Base-by-base conservation (phyloP, 352 stramenopile genomes). In the Phytophthora pinifolia region DNA sequence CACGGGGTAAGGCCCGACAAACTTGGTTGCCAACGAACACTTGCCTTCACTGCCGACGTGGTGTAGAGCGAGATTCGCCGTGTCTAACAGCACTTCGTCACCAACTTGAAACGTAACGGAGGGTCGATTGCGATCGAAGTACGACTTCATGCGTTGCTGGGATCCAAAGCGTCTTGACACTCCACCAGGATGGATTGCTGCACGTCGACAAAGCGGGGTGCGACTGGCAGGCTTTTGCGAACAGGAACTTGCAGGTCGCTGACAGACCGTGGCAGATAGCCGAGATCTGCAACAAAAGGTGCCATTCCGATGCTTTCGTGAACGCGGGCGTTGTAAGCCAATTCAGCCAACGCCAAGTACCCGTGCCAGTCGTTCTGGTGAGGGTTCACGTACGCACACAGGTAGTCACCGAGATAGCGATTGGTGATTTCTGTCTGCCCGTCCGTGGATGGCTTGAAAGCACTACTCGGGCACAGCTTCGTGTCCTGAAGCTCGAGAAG, bases 361-460 rank as follows among this genome's bases (percentile, higher is more conserved):
- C 14, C 4, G 13, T 57, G 20, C 22, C 32, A 41, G 4, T 59
- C 25, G 9, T 20, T 34, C 4, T 52, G 33, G 6, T 46, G 39
- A 0, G 22, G 14, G 30, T 41, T 31, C 3, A 59, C 7, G 25
- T 52, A 51, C 32, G n/a, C n/a, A 0, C 32, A 20, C 14, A 52
- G 14, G 37, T 52, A 51, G 8, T 59, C 51, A 9, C 10, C 27
- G 3, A 51, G 14, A 9, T 52, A 32, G 17, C 34, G 46, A 27
- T 34, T 65, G 0, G 57, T 56, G 4, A 42, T 44, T 6, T 65
- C 49, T 3, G 57, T 45, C 27, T 65, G 57, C 9, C 37, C 43
- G 34, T 59, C 37, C 6, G 34, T 65, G 13, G 42, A 60, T 2
- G 49, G 49, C 33, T 53, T 38, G 38, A 65, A 60, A 6, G 57